phyloP scores from a whole-genome alignment of 2,329 filamentous ascomycete genomes.

The Pleomassaria siparia region DNA sequence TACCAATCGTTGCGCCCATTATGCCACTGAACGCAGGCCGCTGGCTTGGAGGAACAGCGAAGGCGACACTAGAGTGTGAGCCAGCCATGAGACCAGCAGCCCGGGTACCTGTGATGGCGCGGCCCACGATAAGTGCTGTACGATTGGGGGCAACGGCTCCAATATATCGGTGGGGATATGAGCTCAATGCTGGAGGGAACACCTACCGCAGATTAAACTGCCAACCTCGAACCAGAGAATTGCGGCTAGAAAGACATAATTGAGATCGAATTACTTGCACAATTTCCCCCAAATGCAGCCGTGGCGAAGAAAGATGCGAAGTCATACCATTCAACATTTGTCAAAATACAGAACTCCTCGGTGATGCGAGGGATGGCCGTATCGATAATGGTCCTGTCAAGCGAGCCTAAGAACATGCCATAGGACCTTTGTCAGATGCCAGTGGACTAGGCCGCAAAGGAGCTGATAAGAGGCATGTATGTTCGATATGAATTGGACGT shows the following conservation, averaged over 20 bases:
- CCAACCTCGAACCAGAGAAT: constrained; percentile 56
- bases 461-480: too few species aligned
- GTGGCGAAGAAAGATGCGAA: constrained; percentile 37
- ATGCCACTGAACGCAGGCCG: too few species aligned
- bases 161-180: too few species aligned
- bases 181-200: too few species aligned
- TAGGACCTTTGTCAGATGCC: too few species aligned
- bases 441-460: too few species aligned
- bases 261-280: constrained; percentile 48
- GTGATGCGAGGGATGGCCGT: constrained; percentile 18
- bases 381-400: constrained; percentile 10
- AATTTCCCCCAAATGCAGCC: constrained; percentile 41
- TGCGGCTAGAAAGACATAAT: constrained; percentile 35
- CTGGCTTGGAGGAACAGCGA: too few species aligned
- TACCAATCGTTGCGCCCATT: too few species aligned
- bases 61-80: too few species aligned
- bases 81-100: constrained; percentile 36
- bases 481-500: too few species aligned
- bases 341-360: constrained; percentile 12
- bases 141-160: constrained; percentile 35
- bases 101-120: constrained; percentile 42
- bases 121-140: constrained; percentile 40
- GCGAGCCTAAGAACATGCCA: too few species aligned
- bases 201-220: constrained; percentile 52
- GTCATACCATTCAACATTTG: constrained; percentile 19